Conservation (phyloP, 2,329 filamentous ascomycete species). For the Talaromyces marneffei region DNA sequence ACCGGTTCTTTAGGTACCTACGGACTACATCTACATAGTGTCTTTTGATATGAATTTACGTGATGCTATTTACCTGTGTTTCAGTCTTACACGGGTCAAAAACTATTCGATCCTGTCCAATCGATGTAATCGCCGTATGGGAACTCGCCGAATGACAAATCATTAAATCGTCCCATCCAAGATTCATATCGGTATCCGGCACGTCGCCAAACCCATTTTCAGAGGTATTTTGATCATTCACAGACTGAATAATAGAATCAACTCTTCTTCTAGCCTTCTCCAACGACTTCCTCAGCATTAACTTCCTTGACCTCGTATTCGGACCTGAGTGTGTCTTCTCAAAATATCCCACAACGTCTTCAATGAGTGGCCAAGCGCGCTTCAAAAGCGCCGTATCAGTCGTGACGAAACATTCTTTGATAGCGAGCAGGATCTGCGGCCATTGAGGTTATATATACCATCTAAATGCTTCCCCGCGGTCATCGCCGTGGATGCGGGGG, state of each 20-base stretch:
- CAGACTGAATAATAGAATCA: not conserved
- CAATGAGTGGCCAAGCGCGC: conserved; percentile 25
- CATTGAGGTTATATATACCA: conserved; percentile 26
- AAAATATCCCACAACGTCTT: conserved; percentile 15
- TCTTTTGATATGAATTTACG: no score
- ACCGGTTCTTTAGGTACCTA: no score
- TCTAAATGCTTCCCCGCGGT: conserved; percentile 26
- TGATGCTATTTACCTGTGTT: no score
- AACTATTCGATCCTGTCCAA: not conserved
- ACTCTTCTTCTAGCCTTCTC: conserved; percentile 1
- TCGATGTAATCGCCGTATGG: not conserved
- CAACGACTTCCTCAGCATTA: not conserved
- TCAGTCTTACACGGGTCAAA: not conserved
- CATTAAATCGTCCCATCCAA: conserved; percentile 7
- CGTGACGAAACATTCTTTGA: conserved; percentile 26
- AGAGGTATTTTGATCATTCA: not conserved
- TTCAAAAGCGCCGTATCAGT: conserved; percentile 18
- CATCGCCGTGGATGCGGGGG: conserved; percentile 23
- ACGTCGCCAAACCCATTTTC: not conserved
- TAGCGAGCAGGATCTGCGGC: conserved; percentile 24
- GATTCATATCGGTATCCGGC: not conserved
- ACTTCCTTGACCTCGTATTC: not conserved
- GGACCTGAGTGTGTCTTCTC: not conserved
- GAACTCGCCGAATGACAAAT: not conserved
- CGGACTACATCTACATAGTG: no score